Evolutionary conservation across 208 protist species (phyloP).

Genomic region (Borovskyia barvae): DNA sequence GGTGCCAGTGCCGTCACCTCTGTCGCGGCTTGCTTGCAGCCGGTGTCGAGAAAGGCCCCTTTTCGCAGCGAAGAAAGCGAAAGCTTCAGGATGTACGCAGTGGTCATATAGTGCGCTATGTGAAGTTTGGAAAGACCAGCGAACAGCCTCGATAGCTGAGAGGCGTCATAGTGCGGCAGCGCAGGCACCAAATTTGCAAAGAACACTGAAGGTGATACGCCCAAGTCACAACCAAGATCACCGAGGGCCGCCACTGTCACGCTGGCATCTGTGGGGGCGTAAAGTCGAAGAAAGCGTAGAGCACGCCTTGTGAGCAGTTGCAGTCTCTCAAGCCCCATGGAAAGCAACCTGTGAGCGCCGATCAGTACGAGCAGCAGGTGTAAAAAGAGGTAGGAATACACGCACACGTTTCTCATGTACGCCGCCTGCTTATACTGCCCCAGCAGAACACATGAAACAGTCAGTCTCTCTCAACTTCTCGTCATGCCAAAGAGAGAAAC

Average conservation of each 20-base stretch:
- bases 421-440: too few species aligned
- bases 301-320: neutral
- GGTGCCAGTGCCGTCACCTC: neutral
- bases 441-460: neutral
- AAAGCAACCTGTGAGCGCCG: too few species aligned
- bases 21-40: neutral
- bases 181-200: conserved; percentile 20
- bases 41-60: too few species aligned
- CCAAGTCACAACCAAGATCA: conserved; percentile 2
- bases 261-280: conserved; percentile 19
- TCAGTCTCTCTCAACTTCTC: neutral
- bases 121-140: conserved; percentile 35
- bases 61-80: conserved; percentile 3
- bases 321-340: neutral
- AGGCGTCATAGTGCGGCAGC: conserved; percentile 8
- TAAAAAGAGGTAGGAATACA: too few species aligned
- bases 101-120: conserved; percentile 33
- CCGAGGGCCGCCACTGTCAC: conserved; percentile 23
- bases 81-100: conserved; percentile 36
- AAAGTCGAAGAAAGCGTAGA: conserved; percentile 28
- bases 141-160: conserved; percentile 25
- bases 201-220: neutral
- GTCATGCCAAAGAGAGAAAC: neutral
- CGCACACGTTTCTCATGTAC: too few species aligned
- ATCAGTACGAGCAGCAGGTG: too few species aligned